Conservation (phyloP, 495 filamentous ascomycete genomes). For the Umbilicaria muhlenbergii region DNA sequence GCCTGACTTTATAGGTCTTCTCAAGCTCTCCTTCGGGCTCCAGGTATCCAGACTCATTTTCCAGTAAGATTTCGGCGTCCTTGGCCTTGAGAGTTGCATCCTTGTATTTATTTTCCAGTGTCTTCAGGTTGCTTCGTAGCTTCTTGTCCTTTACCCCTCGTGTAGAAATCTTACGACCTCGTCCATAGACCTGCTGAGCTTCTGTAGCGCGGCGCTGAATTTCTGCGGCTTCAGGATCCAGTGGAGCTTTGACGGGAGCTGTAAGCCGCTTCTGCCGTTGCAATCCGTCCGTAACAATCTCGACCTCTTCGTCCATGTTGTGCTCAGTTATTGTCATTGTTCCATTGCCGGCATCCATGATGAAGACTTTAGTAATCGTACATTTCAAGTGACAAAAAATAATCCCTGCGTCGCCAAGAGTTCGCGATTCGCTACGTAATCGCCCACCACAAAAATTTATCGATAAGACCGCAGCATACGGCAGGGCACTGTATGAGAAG, state of each 20-base stretch:
- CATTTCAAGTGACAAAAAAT: too few species aligned
- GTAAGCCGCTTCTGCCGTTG: not conserved
- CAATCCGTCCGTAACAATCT: not conserved
- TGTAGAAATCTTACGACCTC: conserved; percentile 51
- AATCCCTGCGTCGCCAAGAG: too few species aligned
- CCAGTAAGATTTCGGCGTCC: conserved; percentile 88
- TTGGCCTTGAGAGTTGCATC: conserved; percentile 66
- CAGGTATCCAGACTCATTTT: conserved; percentile 73
- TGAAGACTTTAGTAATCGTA: too few species aligned
- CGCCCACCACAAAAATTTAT: too few species aligned
- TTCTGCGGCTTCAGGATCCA: conserved; percentile 11
- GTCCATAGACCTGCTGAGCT: conserved; percentile 68
- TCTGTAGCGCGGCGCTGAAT: conserved; percentile 30
- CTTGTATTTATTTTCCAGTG: conserved; percentile 67
- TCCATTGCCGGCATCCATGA: too few species aligned
- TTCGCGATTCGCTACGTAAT: too few species aligned
- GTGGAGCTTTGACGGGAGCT: conserved; percentile 2
- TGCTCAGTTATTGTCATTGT: too few species aligned
- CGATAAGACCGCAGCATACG: too few species aligned
- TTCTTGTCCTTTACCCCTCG: conserved; percentile 67
- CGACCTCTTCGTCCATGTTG: too few species aligned
- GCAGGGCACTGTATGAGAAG: too few species aligned
- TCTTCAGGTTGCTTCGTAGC: conserved; percentile 60
- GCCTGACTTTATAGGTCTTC: conserved; percentile 77
- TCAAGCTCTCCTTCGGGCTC: conserved; percentile 83